Conservation (phyloP, 164 flowering plant genomes). For the Vitis rotundifolia region DNA sequence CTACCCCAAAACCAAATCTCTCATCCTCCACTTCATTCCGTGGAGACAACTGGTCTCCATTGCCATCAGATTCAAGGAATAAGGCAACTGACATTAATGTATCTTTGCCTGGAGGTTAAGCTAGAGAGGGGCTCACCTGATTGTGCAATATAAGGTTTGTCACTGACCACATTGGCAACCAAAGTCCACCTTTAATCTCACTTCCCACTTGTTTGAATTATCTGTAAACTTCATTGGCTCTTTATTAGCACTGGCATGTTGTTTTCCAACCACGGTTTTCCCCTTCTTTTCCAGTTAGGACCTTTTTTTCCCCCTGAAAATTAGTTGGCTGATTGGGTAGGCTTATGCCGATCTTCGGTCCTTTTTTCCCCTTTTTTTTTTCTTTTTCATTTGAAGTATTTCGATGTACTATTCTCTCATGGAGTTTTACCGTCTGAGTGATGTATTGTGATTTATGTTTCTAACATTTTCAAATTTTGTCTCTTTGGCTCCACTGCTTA, state of each 20-base stretch:
- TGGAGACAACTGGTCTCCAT: constrained; percentile 68
- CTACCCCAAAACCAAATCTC: constrained; percentile 35
- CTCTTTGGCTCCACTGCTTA: background rate
- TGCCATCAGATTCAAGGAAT: constrained; percentile 62
- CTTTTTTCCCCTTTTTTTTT: background rate
- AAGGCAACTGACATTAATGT: constrained; percentile 74
- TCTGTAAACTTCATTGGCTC: constrained; percentile 19
- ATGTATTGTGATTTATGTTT: constrained; percentile 17
- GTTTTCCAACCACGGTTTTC: constrained; percentile 6
- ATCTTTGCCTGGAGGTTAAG: constrained; percentile 53
- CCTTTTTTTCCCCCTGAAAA: background rate
- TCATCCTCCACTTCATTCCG: constrained; percentile 53
- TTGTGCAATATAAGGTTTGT: constrained; percentile 19
- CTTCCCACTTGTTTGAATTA: constrained; percentile 14
- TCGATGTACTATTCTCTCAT: constrained; percentile 18
- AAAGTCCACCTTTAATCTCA: constrained; percentile 10
- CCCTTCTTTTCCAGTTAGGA: background rate
- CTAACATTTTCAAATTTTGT: background rate
- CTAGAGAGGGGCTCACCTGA: background rate
- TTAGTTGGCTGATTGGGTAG: constrained; percentile 24
- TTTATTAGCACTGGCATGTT: constrained; percentile 8
- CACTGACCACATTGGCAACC: constrained; percentile 33
- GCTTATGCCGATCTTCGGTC: constrained; percentile 1
- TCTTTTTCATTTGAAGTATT: constrained; percentile 25
- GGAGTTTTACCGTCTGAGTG: constrained; percentile 8